These are phyloP conservation scores for Musa itinerans DNA, from an alignment of 176 grass and related monocot genomes.

Conservation along the genomic window DNA sequence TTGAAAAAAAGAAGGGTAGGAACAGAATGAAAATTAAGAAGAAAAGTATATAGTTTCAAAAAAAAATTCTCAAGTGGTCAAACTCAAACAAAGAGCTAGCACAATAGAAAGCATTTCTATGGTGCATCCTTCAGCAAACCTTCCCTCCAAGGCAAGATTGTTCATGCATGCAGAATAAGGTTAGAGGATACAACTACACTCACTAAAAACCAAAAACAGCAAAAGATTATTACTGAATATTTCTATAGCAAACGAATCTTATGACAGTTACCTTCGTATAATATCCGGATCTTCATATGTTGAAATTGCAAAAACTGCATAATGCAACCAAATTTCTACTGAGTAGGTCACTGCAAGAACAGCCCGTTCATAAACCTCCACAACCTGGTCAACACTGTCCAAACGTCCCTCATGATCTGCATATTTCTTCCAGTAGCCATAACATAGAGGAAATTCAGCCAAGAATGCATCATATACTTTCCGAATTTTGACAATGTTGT, in stretches of 20 bases:
- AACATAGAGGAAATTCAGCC: constrained; percentile 86
- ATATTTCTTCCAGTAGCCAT: constrained; percentile 99
- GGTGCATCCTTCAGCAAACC: constrained; percentile 7
- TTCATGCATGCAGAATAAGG: constrained; percentile 16
- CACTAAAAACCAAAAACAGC: neutral
- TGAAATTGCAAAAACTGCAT: constrained; percentile 77
- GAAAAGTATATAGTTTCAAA: neutral
- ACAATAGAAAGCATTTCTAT: constrained; percentile 24
- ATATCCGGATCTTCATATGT: constrained; percentile 91
- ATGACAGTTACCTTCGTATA: constrained; percentile 60
- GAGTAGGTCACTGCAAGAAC: constrained; percentile 98
- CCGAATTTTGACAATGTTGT: constrained; percentile 57
- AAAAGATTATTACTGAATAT: too few species aligned
- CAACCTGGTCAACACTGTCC: constrained; percentile 52
- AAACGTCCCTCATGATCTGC: constrained; percentile 86
- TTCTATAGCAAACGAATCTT: neutral
- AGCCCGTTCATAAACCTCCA: constrained; percentile 91
- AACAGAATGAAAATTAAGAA: constrained; percentile 2
- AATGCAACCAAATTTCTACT: constrained; percentile 97
- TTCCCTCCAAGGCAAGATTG: constrained; percentile 19
- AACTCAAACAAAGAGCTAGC: neutral
- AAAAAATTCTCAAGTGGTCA: neutral
- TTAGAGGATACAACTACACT: constrained; percentile 18
- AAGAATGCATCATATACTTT: constrained; percentile 96
- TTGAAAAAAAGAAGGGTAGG: neutral